Evolutionary conservation across 2,329 filamentous ascomycete species (phyloP).

Genomic region (Alternaria sp.): DNA sequence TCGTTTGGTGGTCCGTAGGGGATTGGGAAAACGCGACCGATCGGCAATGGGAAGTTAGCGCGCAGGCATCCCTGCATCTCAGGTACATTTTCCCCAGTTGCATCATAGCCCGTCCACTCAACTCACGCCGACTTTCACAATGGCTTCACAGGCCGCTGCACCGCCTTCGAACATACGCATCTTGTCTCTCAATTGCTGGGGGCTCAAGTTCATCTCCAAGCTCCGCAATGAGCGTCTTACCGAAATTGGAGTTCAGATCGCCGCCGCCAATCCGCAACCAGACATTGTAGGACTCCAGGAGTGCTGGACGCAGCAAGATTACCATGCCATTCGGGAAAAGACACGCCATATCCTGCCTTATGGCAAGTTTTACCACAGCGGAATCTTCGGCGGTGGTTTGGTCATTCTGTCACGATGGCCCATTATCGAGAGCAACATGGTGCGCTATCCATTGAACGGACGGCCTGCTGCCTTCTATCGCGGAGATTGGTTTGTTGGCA

Average conservation of each 20-base stretch:
- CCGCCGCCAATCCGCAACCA: slow-evolving; percentile 71
- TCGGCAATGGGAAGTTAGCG: slow-evolving; percentile 19
- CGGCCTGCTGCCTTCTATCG: slow-evolving; percentile 92
- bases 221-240: slow-evolving; percentile 78
- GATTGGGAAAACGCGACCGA: slow-evolving; percentile 20
- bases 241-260: slow-evolving; percentile 85
- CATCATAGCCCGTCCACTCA: slow-evolving; percentile 19
- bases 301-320: slow-evolving; percentile 90
- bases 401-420: slow-evolving; percentile 93
- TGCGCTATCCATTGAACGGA: slow-evolving; percentile 88
- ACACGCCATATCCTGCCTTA: slow-evolving; percentile 81
- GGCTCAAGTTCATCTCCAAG: slow-evolving; percentile 84
- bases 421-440: slow-evolving; percentile 88
- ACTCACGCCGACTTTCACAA: slow-evolving; percentile 17
- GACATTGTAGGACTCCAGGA: slow-evolving; percentile 95
- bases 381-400: slow-evolving; percentile 87
- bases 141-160: slow-evolving; percentile 28
- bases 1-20: slow-evolving; percentile 12
- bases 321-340: slow-evolving; percentile 76
- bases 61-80: slow-evolving; percentile 21
- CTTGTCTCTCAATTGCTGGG: slow-evolving; percentile 96
- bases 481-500: slow-evolving; percentile 96
- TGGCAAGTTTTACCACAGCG: slow-evolving; percentile 91
- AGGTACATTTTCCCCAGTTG: slow-evolving; percentile 24
- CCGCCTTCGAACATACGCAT: slow-evolving; percentile 71